These are phyloP conservation scores for Cladochytrium replicatum DNA, from an alignment of 192 early-diverging fungal species.

Conservation along the genomic window DNA sequence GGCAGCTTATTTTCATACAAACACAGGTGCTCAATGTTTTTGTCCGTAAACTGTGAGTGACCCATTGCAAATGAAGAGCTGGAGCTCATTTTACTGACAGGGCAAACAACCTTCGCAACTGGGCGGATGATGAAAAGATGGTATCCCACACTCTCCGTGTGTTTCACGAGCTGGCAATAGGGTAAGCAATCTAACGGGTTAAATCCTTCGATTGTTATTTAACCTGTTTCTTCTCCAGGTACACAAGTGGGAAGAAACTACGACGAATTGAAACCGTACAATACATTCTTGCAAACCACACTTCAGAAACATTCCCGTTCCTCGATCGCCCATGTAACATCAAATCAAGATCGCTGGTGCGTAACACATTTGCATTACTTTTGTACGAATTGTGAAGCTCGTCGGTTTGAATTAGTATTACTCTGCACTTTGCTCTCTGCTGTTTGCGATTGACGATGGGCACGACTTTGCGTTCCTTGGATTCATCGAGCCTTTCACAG, in stretches of 20 bases:
- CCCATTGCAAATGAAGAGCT: background rate
- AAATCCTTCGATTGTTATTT: background rate
- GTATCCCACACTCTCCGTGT: slow-evolving; percentile 58
- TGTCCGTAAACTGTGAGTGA: slow-evolving; percentile 51
- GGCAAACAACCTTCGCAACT: slow-evolving; percentile 48
- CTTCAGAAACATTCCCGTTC: slow-evolving; percentile 61
- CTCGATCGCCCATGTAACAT: slow-evolving; percentile 47
- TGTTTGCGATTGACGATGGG: slow-evolving; percentile 58
- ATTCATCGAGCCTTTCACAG: slow-evolving; percentile 65
- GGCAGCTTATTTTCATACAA: no score
- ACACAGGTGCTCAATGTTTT: slow-evolving; percentile 55
- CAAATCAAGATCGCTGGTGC: slow-evolving; percentile 38
- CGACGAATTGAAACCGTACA: slow-evolving; percentile 63
- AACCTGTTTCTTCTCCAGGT: slow-evolving; percentile 28
- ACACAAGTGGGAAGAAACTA: slow-evolving; percentile 64
- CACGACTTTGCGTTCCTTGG: slow-evolving; percentile 49
- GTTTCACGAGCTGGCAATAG: slow-evolving; percentile 66
- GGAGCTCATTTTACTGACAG: slow-evolving; percentile 4
- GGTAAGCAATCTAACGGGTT: slow-evolving; percentile 31
- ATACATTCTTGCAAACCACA: slow-evolving; percentile 62
- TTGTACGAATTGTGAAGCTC: background rate
- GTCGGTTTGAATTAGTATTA: slow-evolving; percentile 55
- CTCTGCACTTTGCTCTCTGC: slow-evolving; percentile 59
- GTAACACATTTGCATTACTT: no score
- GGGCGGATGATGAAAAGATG: slow-evolving; percentile 40